phyloP scores from a whole-genome alignment of 1,284 basidiomycete species.

The Anthracocystis walkeri region DNA sequence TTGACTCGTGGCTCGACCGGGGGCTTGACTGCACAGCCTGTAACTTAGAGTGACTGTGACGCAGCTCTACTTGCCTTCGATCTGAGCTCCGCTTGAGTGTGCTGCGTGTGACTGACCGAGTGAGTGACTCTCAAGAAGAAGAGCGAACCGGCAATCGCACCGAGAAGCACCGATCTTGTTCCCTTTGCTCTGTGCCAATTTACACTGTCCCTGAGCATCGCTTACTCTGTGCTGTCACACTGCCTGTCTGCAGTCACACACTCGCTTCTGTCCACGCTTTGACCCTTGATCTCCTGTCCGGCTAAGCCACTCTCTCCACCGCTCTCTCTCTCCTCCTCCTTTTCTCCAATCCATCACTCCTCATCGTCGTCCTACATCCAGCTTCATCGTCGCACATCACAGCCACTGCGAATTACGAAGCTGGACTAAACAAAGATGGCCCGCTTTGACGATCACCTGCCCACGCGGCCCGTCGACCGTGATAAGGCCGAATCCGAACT shows the following conservation, averaged over 20 bases:
- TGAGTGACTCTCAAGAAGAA: no score
- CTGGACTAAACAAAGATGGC: conserved; percentile 20
- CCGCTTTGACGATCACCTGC: conserved; percentile 59
- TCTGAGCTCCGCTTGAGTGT: conserved; percentile 1
- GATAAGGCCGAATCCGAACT: conserved; percentile 68
- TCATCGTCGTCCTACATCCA: not conserved
- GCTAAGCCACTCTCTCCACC: not conserved
- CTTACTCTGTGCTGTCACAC: not conserved
- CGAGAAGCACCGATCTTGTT: conserved; percentile 22
- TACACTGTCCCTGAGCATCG: not conserved
- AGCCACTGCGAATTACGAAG: not conserved
- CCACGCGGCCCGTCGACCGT: conserved; percentile 67
- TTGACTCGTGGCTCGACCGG: conserved; percentile 14
- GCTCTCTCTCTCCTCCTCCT: not conserved
- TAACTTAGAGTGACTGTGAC: not conserved
- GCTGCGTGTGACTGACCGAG: no score
- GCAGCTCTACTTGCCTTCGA: not conserved
- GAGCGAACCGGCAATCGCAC: conserved; percentile 10
- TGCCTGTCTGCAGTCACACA: not conserved
- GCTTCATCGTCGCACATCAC: no score
- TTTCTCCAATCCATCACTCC: conserved; percentile 6
- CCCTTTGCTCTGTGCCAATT: not conserved
- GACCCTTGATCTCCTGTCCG: not conserved
- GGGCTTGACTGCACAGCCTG: conserved; percentile 4
- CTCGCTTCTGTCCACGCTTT: not conserved